Percentiles rank a stretch among this genome's conserved stretches.
phyloP scores from a whole-genome alignment of 495 filamentous ascomycete species.

The Talaromyces thailandensis region DNA sequence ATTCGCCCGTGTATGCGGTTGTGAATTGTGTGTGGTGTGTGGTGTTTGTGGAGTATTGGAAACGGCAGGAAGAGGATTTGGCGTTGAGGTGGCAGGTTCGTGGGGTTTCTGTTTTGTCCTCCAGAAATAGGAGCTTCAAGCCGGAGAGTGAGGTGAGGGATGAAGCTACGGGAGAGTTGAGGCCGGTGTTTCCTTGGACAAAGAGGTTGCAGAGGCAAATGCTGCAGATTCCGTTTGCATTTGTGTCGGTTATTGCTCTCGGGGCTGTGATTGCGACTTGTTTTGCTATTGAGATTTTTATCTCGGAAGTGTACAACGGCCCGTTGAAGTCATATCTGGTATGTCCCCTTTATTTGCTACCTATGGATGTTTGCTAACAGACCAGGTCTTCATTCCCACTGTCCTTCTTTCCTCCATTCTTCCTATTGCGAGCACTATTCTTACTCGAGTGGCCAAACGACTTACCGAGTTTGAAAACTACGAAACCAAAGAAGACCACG shows the following conservation, averaged over 20 bases:
- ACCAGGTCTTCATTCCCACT: slow-evolving; percentile 65
- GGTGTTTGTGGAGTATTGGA: slow-evolving; percentile 94
- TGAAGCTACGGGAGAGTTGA: slow-evolving; percentile 74
- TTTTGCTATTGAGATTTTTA: slow-evolving; percentile 93
- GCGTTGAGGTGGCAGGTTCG: slow-evolving; percentile 88
- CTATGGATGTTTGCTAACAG: slow-evolving; percentile 19
- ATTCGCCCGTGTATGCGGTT: slow-evolving; percentile 74
- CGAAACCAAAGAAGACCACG: slow-evolving; percentile 71
- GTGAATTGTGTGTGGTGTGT: slow-evolving; percentile 82
- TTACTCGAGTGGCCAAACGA: slow-evolving; percentile 67
- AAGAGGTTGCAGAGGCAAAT: slow-evolving; percentile 74
- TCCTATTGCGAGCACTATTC: slow-evolving; percentile 66
- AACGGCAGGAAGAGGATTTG: slow-evolving; percentile 84
- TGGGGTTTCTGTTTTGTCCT: slow-evolving; percentile 74
- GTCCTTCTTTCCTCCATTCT: slow-evolving; percentile 72
- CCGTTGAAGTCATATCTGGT: slow-evolving; percentile 82
- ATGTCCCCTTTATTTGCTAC: slow-evolving; percentile 14
- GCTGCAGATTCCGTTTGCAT: slow-evolving; percentile 81
- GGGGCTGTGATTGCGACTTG: slow-evolving; percentile 78
- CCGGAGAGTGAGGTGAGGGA: slow-evolving; percentile 69
- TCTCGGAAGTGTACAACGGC: slow-evolving; percentile 87
- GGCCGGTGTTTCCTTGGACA: slow-evolving; percentile 66
- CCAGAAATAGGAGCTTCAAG: slow-evolving; percentile 65
- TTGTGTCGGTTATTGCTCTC: slow-evolving; percentile 57
- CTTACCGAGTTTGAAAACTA: slow-evolving; percentile 90